These are phyloP conservation scores for Blastocystis sp. DNA, from an alignment of 352 stramenopile genomes.

Conservation along the genomic window DNA sequence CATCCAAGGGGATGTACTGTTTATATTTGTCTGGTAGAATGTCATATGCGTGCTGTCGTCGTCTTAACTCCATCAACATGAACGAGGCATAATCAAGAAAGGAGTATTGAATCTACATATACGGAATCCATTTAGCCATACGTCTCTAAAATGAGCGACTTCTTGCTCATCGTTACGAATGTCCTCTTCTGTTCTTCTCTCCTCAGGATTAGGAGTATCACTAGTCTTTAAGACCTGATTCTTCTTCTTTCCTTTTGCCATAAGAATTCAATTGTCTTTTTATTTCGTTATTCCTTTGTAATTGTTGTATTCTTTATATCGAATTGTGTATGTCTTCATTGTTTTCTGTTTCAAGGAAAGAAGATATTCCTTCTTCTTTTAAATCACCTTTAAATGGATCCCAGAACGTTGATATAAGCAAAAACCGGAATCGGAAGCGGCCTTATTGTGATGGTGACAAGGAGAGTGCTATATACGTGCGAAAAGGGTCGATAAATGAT, in stretches of 20 bases:
- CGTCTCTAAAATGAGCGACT: slow-evolving; percentile 56
- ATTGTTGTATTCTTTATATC: too few species aligned
- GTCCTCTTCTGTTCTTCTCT: slow-evolving; percentile 52
- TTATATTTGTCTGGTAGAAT: slow-evolving; percentile 40
- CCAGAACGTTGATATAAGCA: not conserved
- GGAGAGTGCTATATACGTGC: not conserved
- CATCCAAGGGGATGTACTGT: slow-evolving; percentile 10
- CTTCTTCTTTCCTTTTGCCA: not conserved
- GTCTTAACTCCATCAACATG: slow-evolving; percentile 60
- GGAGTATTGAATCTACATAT: slow-evolving; percentile 63
- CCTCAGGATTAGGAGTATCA: not conserved
- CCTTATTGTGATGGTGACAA: not conserved
- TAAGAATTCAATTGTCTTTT: not conserved
- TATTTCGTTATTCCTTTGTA: not conserved
- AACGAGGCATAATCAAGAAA: slow-evolving; percentile 61
- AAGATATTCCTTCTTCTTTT: not conserved
- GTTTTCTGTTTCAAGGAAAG: not conserved
- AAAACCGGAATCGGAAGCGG: not conserved
- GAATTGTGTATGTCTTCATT: not conserved
- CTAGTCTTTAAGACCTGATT: not conserved
- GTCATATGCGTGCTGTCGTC: slow-evolving; percentile 53
- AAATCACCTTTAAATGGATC: not conserved
- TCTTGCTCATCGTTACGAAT: slow-evolving; percentile 54
- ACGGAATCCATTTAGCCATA: not conserved
- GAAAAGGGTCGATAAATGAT: not conserved